A percentile compares a stretch with the other conserved stretches of the same genome.
Evolutionary conservation across 768 basidiomycete species (phyloP).

Genomic region (Russula virescens): DNA sequence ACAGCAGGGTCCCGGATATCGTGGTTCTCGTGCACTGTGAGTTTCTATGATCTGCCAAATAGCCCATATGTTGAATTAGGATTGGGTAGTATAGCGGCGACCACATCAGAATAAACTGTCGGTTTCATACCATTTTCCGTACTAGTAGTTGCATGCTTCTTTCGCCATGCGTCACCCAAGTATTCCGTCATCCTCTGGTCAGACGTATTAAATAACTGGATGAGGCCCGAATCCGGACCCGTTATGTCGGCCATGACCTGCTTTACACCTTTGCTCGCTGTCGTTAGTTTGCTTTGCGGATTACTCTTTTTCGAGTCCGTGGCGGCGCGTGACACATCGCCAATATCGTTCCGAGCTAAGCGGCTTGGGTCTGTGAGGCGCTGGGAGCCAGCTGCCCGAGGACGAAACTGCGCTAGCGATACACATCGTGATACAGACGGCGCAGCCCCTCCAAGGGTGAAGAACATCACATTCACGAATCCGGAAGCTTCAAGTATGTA

Average conservation of each 20-base stretch:
- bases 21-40: too few species aligned
- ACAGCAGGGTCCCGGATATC: too few species aligned
- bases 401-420: background rate
- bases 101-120: too few species aligned
- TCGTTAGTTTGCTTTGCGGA: background rate
- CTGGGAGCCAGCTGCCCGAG: slow-evolving; percentile 10
- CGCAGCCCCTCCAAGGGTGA: slow-evolving; percentile 27
- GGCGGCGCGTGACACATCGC: slow-evolving; percentile 1
- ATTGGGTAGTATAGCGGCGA: too few species aligned
- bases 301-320: background rate
- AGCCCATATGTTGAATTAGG: too few species aligned
- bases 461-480: slow-evolving; percentile 69
- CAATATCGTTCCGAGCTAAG: background rate
- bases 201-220: slow-evolving; percentile 1
- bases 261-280: background rate
- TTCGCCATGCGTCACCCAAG: background rate
- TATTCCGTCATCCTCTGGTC: background rate
- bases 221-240: too few species aligned
- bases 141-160: background rate
- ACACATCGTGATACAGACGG: background rate
- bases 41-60: too few species aligned
- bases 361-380: slow-evolving; percentile 8
- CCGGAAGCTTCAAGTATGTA: slow-evolving; percentile 55
- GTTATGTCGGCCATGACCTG: background rate
- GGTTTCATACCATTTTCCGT: too few species aligned